Evolutionary conservation across 2,329 filamentous ascomycete species (phyloP), one percentile per base, ranked within the genome.

Genomic region (Atkinsonella hypoxylon): DNA sequence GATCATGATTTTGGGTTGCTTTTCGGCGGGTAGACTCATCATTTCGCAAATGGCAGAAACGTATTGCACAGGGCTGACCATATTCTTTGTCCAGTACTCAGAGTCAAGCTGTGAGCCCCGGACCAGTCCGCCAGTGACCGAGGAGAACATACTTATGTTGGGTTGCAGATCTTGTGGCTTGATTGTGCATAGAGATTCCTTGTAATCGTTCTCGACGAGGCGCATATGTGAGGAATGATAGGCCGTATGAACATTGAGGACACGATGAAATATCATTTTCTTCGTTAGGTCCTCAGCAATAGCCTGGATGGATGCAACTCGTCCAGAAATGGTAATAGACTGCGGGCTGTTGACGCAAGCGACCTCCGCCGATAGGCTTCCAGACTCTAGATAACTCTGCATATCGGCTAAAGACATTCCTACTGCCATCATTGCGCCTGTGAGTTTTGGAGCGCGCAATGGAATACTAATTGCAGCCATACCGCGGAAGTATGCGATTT

Each of bases 151-250:
- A 6, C 45, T 54, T 34, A 61, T 48, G 3, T 47, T 51, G 10
- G 53, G n/a, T 39, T 50, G 13, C 49, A 58, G 32, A 40, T 53
- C 30, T 42, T 54, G 39, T 7, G 59, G 43, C 2, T 30, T 31
- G 15, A 70, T 52, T 3, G 53, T 46, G 6, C 45, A 36, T 8
- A 72, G 53, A 6, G 57, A 54, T 2, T 58, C 53, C 7, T 54
- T 53, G 52, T 74, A 74, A n/a, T 63, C 61, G 0, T 62, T 56
- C 36, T 64, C 63, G 4, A 72, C 61, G 1, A 62, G 51, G 18
- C 57, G 58, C 71, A 75, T 74, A 30, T 74, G 69, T 1, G 62
- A 62, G 1, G 71, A 74, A 52, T 75, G 72, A 42, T 75, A 75
- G 1, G 71, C 70, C 3, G 64, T 60, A 6, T 62, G 58, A 12